Percentiles rank a stretch among this genome's conserved stretches.
These are phyloP conservation scores for Cryptococcus deneoformans DNA, from an alignment of 1,284 basidiomycete species.

Conservation along the genomic window DNA sequence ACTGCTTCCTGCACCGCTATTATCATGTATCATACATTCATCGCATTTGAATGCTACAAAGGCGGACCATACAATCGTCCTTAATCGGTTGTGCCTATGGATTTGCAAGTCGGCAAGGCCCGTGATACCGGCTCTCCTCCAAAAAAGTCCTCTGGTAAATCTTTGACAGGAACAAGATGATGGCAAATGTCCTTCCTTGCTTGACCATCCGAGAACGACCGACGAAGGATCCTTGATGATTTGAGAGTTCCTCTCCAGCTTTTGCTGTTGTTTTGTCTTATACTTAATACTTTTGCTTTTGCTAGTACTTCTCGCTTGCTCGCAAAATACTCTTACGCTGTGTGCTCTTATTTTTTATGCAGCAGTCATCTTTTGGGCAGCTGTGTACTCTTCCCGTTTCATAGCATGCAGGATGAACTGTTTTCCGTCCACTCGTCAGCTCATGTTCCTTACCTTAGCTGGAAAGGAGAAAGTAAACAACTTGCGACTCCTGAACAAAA, in stretches of 20 bases:
- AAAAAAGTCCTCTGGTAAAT: no score
- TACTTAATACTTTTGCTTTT: not conserved
- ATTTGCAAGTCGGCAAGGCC: no score
- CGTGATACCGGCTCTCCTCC: no score
- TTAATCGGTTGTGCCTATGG: no score
- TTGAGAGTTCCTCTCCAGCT: not conserved
- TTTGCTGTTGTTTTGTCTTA: not conserved
- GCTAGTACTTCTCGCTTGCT: not conserved
- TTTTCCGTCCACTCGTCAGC: not conserved
- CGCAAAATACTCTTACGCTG: not conserved
- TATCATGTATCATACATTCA: no score
- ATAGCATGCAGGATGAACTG: conserved; percentile 13
- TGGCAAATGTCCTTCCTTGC: not conserved
- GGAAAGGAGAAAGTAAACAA: not conserved
- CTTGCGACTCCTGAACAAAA: not conserved
- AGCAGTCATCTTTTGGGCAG: no score
- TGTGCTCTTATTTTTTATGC: no score
- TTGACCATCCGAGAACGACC: no score
- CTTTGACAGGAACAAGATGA: not conserved
- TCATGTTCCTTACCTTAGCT: not conserved
- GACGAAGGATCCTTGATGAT: not conserved
- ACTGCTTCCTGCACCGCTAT: no score
- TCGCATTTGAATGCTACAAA: no score
- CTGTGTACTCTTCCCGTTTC: conserved; percentile 8
- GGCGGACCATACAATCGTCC: no score